phyloP scores from a whole-genome alignment of 306 rosid species.

The Erythrophleum fordii region DNA sequence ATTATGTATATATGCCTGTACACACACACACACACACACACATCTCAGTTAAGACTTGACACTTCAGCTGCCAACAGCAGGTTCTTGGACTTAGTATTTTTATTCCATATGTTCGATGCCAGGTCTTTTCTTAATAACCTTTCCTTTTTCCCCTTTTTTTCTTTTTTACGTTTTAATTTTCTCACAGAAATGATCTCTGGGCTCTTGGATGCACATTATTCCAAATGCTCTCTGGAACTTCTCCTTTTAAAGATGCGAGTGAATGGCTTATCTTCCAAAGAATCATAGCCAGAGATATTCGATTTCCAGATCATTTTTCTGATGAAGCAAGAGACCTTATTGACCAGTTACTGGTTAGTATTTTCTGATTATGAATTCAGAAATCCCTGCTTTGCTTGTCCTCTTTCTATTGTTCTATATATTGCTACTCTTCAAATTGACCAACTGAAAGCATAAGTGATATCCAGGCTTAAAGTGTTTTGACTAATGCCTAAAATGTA shows the following conservation, averaged over 20 bases:
- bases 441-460: constrained; percentile 4
- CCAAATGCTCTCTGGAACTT: constrained; percentile 99
- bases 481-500: constrained; percentile 25
- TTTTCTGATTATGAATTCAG: constrained; percentile 15
- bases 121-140: constrained; percentile 31
- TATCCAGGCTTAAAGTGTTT: constrained; percentile 15
- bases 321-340: constrained; percentile 84
- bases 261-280: constrained; percentile 99
- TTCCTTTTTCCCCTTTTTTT: constrained; percentile 15
- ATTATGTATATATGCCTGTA: too few relatives aligned
- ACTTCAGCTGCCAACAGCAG: constrained; percentile 18
- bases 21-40: too few relatives aligned
- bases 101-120: constrained; percentile 27
- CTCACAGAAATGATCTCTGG: constrained; percentile 95
- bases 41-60: neutral
- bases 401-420: neutral
- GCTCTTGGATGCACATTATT: constrained; percentile 99
- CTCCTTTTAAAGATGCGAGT: constrained; percentile 97
- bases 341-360: constrained; percentile 80
- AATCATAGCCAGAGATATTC: constrained; percentile 91
- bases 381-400: constrained; percentile 11
- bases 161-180: constrained; percentile 33
- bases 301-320: constrained; percentile 86
- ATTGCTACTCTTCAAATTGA: constrained; percentile 9
- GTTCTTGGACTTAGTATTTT: constrained; percentile 7